phyloP scores from a whole-genome alignment of 73 alveolate species.

The Paramecium bursaria region DNA sequence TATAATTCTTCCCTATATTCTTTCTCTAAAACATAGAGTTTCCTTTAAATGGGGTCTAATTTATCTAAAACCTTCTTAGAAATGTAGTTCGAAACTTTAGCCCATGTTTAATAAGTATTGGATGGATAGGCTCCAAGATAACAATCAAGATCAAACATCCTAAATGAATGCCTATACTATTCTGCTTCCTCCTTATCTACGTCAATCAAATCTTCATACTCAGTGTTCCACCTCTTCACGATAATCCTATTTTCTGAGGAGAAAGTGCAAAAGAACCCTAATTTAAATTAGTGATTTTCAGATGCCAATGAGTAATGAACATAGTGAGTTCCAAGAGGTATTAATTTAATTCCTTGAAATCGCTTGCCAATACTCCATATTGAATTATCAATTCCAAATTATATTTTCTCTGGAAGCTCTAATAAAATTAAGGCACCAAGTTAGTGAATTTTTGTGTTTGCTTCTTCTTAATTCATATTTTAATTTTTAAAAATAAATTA shows the following conservation, averaged over 20 bases:
- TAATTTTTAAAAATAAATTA: neutral
- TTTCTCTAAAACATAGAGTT: slow-evolving; percentile 60
- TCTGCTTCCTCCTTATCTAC: slow-evolving; percentile 71
- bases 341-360: slow-evolving; percentile 79
- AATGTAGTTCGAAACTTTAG: slow-evolving; percentile 69
- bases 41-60: slow-evolving; percentile 60
- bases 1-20: slow-evolving; percentile 59
- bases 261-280: slow-evolving; percentile 76
- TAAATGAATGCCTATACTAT: slow-evolving; percentile 72
- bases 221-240: slow-evolving; percentile 73
- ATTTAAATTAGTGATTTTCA: slow-evolving; percentile 77
- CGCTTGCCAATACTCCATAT: slow-evolving; percentile 80
- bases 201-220: slow-evolving; percentile 72
- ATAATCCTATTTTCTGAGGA: slow-evolving; percentile 71
- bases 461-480: slow-evolving; percentile 8
- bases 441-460: slow-evolving; percentile 18
- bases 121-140: slow-evolving; percentile 76
- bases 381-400: slow-evolving; percentile 81
- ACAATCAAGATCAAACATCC: slow-evolving; percentile 78
- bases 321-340: slow-evolving; percentile 82
- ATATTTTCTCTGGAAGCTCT: slow-evolving; percentile 76
- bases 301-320: slow-evolving; percentile 75
- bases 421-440: slow-evolving; percentile 76
- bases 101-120: slow-evolving; percentile 77
- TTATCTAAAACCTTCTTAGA: slow-evolving; percentile 66